Percentiles rank a stretch among this genome's conserved stretches.
Conservation (phyloP, 495 filamentous ascomycete genomes). For the Penicillium robsamsonii region DNA sequence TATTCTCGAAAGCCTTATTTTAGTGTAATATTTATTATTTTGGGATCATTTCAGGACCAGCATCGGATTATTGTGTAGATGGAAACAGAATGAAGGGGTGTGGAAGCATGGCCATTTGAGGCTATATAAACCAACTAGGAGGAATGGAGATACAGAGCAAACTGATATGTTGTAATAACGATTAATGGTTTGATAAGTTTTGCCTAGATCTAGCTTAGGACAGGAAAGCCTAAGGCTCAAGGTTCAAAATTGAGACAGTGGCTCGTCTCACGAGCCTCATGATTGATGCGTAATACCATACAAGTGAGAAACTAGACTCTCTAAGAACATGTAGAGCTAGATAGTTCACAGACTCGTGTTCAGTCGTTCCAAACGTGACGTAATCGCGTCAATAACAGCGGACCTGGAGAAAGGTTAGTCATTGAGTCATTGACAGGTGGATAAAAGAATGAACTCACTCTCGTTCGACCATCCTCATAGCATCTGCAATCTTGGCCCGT, state of each 20-base stretch:
- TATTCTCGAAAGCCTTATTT: not conserved
- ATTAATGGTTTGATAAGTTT: not conserved
- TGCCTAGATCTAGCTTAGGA: not conserved
- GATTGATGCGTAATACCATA: not conserved
- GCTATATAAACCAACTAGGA: not conserved
- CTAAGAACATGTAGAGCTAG: not conserved
- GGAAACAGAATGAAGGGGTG: not conserved
- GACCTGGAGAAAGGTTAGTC: slow-evolving; percentile 26
- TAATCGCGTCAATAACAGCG: slow-evolving; percentile 42
- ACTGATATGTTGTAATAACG: not conserved
- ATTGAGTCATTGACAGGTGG: not conserved
- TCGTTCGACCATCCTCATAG: slow-evolving; percentile 68
- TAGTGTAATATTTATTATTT: not conserved
- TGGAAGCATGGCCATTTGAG: not conserved
- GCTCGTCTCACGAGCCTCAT: not conserved
- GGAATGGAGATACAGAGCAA: not conserved
- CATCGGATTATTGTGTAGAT: not conserved
- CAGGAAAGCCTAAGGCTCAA: not conserved
- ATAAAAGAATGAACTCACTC: slow-evolving; percentile 44
- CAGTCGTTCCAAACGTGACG: slow-evolving; percentile 39
- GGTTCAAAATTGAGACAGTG: not conserved
- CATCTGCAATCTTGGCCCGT: slow-evolving; percentile 64
- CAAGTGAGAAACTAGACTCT: not conserved
- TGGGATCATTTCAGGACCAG: not conserved
- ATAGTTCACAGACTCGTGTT: slow-evolving; percentile 29